Evolutionary conservation across 2,329 filamentous ascomycete species (phyloP), one percentile per base, ranked within the genome.

Genomic region (Aspergillus awamori): DNA sequence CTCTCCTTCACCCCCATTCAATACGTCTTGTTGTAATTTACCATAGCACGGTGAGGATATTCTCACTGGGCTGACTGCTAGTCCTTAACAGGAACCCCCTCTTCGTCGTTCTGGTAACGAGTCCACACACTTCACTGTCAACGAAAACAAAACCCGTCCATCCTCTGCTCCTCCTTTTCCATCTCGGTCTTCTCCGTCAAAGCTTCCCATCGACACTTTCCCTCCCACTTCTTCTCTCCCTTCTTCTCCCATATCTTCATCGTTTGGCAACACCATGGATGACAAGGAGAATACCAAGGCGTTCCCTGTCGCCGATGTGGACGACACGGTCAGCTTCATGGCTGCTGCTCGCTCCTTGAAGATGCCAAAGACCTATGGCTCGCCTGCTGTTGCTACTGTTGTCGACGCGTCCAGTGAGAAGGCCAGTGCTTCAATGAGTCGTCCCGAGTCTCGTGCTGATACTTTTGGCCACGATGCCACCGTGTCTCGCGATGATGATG

Each of bases 241-340:
- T 15, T 55, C 47, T 28, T 52, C 47, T 58, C 11, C 36, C 28
- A 11, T 20, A 57, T 51, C 39, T 30, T 33, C 57, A 7, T 45
- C 30, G 8, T 22, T 28, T 48, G 7, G n/a, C 39, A 17, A 15
- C 22, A 28, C 38, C 39, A 17, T 24, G n/a, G 8, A 57, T 8
- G 15, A 28, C 30, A 53, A 53, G 39, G 28, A 39, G 11, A 30
- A 30, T 30, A 28, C 24, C 15, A 64, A 57, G 53, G 53, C 51
- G 58, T n/a, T 57, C 54, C 41, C 57, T 15, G 30, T 65, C 26
- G 64, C 69, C 22, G 26, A 69, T 39, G 45, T 73, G 11, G 67
- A 72, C 54, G 70, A 73, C 48, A 67, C 69, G 6, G 66, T 64
- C 58, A 69, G 60, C 54, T 73, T 73, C 43, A 69, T 73, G 68